Percentiles rank a stretch among this genome's conserved stretches.
Conservation (phyloP, 495 filamentous ascomycete species). For the Cairneyella variabilis region DNA sequence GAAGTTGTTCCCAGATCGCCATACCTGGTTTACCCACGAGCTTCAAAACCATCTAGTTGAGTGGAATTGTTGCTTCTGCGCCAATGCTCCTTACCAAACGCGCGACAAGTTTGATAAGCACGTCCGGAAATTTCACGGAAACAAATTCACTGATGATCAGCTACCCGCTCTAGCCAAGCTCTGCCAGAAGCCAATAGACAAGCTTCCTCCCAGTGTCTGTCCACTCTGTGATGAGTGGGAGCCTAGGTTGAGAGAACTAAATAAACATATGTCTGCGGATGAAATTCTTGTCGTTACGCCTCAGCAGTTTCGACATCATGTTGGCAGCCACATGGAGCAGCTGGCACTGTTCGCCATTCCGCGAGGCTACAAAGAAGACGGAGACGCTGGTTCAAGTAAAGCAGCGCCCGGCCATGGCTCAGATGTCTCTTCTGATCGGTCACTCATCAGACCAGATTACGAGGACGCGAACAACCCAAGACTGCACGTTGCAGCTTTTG, state of each 20-base stretch:
- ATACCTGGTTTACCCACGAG: constrained; percentile 17
- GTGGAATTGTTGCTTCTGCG: constrained; percentile 16
- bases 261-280: background rate
- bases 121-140: background rate
- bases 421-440: background rate
- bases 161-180: constrained; percentile 4
- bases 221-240: constrained; percentile 22
- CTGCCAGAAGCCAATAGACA: constrained; percentile 6
- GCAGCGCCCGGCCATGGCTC: background rate
- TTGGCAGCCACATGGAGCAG: constrained; percentile 33
- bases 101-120: background rate
- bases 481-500: too few relatives aligned
- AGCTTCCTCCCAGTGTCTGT: constrained; percentile 8
- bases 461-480: too few relatives aligned
- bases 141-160: background rate
- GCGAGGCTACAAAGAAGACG: constrained; percentile 5
- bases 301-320: constrained; percentile 28
- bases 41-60: constrained; percentile 11
- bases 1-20: constrained; percentile 6
- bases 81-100: background rate
- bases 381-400: constrained; percentile 2
- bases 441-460: too few relatives aligned
- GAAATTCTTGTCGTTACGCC: constrained; percentile 13
- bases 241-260: background rate
- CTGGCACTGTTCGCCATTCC: constrained; percentile 34